Evolutionary conservation across 169 alveolate species (phyloP).

Genomic region (Babesia bovis): DNA sequence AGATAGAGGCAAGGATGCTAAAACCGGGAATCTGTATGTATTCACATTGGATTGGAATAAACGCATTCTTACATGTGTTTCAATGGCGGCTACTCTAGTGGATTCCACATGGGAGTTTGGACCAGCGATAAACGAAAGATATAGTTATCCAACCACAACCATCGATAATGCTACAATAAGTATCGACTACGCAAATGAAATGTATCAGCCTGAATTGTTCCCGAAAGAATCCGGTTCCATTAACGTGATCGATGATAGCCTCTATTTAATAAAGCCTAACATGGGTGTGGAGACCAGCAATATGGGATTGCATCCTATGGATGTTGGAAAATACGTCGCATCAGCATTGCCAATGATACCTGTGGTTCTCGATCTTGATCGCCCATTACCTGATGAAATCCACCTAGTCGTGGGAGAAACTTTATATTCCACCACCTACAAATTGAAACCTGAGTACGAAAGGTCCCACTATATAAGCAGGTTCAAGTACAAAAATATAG

Average conservation of each 20-base stretch:
- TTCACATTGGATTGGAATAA: neutral
- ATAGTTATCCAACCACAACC: neutral
- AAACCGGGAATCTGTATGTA: neutral
- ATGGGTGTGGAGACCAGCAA: neutral
- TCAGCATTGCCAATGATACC: conserved; percentile 6
- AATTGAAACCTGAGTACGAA: neutral
- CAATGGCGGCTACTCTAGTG: neutral
- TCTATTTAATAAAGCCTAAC: neutral
- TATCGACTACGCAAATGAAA: neutral
- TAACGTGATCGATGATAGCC: neutral
- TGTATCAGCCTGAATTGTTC: neutral
- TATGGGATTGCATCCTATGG: conserved; percentile 23
- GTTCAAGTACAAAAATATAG: neutral
- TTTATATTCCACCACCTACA: neutral
- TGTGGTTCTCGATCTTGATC: neutral
- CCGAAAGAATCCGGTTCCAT: neutral
- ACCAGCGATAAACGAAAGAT: neutral
- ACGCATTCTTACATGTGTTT: neutral
- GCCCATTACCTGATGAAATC: neutral
- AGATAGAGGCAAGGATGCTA: neutral
- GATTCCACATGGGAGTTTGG: neutral
- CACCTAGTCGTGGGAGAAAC: conserved; percentile 1
- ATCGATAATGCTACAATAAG: neutral
- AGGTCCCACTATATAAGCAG: neutral
- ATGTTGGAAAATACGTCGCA: neutral